These are phyloP conservation scores for Sporothrix mexicana DNA, from an alignment of 2,329 filamentous ascomycete species.

Conservation along the genomic window DNA sequence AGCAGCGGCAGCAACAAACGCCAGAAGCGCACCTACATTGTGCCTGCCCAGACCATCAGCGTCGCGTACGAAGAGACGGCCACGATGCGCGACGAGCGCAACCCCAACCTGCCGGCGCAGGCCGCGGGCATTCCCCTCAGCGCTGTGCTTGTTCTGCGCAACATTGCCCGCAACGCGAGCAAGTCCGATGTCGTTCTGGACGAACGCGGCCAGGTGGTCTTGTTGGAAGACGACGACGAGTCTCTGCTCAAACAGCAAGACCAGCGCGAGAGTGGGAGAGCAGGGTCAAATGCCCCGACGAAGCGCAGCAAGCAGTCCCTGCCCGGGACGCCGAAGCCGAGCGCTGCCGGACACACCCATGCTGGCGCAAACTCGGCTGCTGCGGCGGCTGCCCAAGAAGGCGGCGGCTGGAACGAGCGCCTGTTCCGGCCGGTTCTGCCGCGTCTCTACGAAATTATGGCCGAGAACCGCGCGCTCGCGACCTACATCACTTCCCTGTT, in stretches of 20 bases:
- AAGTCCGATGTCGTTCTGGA: slow-evolving; percentile 58
- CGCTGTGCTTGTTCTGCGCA: slow-evolving; percentile 76
- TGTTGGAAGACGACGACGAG: slow-evolving; percentile 44
- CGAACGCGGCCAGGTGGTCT: slow-evolving; percentile 39
- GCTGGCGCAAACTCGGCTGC: slow-evolving; percentile 16
- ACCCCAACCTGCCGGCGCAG: slow-evolving; percentile 63
- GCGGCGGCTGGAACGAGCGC: slow-evolving; percentile 68
- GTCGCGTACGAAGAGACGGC: slow-evolving; percentile 63
- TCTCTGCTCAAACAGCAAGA: slow-evolving; percentile 56
- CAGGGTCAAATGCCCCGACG: background rate
- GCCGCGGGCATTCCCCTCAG: slow-evolving; percentile 80
- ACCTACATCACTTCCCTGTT: slow-evolving; percentile 45
- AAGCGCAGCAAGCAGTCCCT: slow-evolving; percentile 7
- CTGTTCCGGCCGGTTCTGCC: slow-evolving; percentile 70
- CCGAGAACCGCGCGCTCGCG: slow-evolving; percentile 68
- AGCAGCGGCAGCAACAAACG: slow-evolving; percentile 42
- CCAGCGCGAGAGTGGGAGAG: background rate
- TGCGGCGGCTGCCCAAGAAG: slow-evolving; percentile 36
- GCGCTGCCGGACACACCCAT: background rate
- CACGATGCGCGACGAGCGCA: slow-evolving; percentile 62
- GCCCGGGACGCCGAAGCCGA: slow-evolving; percentile 8
- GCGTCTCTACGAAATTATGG: slow-evolving; percentile 71
- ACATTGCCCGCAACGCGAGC: slow-evolving; percentile 71
- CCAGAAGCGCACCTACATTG: slow-evolving; percentile 54
- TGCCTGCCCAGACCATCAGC: slow-evolving; percentile 61